Percentiles rank a stretch among this genome's conserved stretches.
Conservation (phyloP, 768 basidiomycete species). For the Tremella yokohamensis region DNA sequence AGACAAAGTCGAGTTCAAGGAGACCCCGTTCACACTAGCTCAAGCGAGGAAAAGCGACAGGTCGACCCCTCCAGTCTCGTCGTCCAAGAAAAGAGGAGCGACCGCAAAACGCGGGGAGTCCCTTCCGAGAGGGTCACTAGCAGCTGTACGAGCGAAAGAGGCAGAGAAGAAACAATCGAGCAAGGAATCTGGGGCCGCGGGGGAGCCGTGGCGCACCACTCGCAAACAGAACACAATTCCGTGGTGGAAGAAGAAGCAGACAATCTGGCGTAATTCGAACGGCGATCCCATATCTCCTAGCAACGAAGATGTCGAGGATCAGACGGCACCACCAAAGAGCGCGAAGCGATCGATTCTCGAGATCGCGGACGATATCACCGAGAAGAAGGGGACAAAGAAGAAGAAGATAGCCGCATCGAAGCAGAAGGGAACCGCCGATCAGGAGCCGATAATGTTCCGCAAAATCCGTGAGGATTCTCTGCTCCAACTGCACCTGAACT, state of each 20-base stretch:
- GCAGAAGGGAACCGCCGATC: conserved; percentile 1
- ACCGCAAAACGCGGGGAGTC: not conserved
- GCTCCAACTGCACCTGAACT: not conserved
- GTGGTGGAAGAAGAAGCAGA: conserved; percentile 2
- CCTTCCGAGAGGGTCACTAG: not conserved
- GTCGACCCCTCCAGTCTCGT: not conserved
- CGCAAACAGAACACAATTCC: too few species aligned
- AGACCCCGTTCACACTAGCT: conserved; percentile 6
- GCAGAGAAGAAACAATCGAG: not conserved
- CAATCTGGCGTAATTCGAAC: not conserved
- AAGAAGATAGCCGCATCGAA: conserved; percentile 7
- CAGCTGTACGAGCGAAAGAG: not conserved
- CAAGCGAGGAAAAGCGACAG: not conserved
- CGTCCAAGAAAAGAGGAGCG: not conserved
- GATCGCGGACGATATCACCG: not conserved
- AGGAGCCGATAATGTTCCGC: conserved; percentile 13
- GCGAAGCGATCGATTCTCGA: conserved; percentile 2
- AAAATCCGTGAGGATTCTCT: conserved; percentile 18
- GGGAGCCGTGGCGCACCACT: not conserved
- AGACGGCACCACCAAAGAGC: conserved; percentile 2
- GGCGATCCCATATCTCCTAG: not conserved
- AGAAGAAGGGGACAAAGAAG: conserved; percentile 12
- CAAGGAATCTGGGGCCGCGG: not conserved
- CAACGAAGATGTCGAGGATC: not conserved
- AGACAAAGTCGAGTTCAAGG: not conserved